These are phyloP conservation scores for Crepidotus variabilis DNA, from an alignment of 768 basidiomycete genomes.

Conservation along the genomic window DNA sequence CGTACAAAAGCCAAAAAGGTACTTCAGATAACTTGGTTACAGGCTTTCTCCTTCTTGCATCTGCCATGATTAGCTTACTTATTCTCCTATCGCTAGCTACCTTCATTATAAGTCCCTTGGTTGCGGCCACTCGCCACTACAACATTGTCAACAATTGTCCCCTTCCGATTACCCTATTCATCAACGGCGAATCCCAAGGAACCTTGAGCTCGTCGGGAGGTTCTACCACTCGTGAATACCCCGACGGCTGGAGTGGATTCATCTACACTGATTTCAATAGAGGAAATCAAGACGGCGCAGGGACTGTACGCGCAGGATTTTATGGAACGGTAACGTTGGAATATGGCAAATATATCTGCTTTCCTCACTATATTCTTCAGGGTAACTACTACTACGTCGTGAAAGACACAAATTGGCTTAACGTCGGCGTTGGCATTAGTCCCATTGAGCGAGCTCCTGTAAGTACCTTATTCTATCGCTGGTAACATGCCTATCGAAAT, in stretches of 20 bases:
- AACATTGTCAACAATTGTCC: conserved; percentile 24
- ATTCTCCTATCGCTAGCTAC: too few relatives aligned
- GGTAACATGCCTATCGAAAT: background rate
- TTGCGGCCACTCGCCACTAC: conserved; percentile 10
- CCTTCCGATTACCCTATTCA: conserved; percentile 16
- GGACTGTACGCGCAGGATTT: conserved; percentile 22
- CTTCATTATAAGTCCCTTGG: too few relatives aligned
- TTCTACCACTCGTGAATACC: conserved; percentile 8
- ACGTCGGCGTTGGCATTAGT: conserved; percentile 18
- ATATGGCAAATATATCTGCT: background rate
- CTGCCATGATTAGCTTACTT: too few relatives aligned
- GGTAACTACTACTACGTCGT: conserved; percentile 23
- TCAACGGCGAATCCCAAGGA: conserved; percentile 19
- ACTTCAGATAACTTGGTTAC: too few relatives aligned
- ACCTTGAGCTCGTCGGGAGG: conserved; percentile 16
- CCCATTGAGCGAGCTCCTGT: conserved; percentile 18
- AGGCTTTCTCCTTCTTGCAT: too few relatives aligned
- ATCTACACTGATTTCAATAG: conserved; percentile 23
- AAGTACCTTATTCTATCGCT: background rate
- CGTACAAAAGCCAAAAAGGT: too few relatives aligned
- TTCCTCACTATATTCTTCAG: conserved; percentile 5
- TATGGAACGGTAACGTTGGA: conserved; percentile 11
- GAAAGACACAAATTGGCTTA: conserved; percentile 20
- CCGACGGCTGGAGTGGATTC: conserved; percentile 19
- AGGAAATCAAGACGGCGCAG: conserved; percentile 17